Evolutionary conservation across 192 early-diverging fungal species (phyloP).

Genomic region (Umbelopsis isabellina): DNA sequence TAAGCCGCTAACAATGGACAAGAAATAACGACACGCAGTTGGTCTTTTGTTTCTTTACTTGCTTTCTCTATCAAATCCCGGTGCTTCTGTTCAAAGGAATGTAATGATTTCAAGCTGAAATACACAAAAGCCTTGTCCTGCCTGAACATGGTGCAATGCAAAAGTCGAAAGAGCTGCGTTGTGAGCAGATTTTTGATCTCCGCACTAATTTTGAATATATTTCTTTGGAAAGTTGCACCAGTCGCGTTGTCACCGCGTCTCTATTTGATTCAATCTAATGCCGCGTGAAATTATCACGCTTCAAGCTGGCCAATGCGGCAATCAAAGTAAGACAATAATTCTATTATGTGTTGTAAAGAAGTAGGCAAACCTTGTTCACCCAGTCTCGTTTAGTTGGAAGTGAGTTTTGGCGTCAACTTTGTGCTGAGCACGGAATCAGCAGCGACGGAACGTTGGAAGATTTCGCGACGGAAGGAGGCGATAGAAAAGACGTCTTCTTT

Average conservation of each 20-base stretch:
- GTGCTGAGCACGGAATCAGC: slow-evolving; percentile 94
- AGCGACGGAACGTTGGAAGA: slow-evolving; percentile 93
- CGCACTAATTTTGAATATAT: slow-evolving; percentile 1
- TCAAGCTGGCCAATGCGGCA: slow-evolving; percentile 97
- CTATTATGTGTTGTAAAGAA: not conserved
- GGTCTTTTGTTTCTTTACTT: not conserved
- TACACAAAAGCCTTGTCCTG: slow-evolving; percentile 1
- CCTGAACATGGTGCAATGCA: not conserved
- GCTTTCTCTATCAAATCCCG: not conserved
- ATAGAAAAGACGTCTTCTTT: slow-evolving; percentile 98
- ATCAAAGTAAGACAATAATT: slow-evolving; percentile 73
- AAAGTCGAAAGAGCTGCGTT: not conserved
- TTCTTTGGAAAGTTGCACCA: not conserved
- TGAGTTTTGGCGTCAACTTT: slow-evolving; percentile 95
- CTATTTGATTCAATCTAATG: slow-evolving; percentile 43
- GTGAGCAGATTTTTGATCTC: not conserved
- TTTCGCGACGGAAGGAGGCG: slow-evolving; percentile 84
- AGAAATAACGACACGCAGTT: not conserved
- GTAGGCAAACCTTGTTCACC: not conserved
- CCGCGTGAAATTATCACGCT: slow-evolving; percentile 96
- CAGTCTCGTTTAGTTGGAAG: slow-evolving; percentile 70
- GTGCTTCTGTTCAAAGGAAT: not conserved
- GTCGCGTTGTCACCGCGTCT: slow-evolving; percentile 2
- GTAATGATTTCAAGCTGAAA: not conserved
- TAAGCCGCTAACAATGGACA: not conserved